Conservation (phyloP, 768 basidiomycete genomes). For the Suillus weaverae region DNA sequence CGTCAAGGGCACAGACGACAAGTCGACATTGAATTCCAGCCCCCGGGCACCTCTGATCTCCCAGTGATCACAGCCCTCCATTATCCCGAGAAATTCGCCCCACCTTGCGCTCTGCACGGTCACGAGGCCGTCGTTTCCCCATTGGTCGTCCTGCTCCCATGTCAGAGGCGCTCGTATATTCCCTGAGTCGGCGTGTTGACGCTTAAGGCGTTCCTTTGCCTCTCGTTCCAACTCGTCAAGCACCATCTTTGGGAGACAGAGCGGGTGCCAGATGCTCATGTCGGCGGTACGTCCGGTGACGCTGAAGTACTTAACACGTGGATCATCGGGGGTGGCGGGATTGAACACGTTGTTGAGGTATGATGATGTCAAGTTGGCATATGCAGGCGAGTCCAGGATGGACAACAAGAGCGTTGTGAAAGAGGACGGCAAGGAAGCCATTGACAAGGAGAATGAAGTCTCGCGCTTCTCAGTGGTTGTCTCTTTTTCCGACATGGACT, state of each 20-base stretch:
- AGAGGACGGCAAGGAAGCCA: conserved; percentile 72
- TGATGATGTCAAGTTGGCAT: conserved; percentile 85
- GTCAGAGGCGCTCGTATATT: conserved; percentile 27
- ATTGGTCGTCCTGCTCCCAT: conserved; percentile 53
- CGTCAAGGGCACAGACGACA: conserved; percentile 50
- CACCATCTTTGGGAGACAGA: conserved; percentile 96
- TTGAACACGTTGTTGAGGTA: conserved; percentile 84
- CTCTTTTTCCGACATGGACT: background rate
- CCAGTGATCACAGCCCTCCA: conserved; percentile 96
- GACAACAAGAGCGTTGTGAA: conserved; percentile 87
- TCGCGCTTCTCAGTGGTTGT: conserved; percentile 28
- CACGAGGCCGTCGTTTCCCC: conserved; percentile 93
- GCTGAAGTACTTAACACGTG: conserved; percentile 87
- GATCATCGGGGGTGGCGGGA: conserved; percentile 75
- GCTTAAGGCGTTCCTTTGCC: conserved; percentile 46
- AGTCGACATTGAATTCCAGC: conserved; percentile 62
- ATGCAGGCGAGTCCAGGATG: conserved; percentile 93
- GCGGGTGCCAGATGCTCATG: conserved; percentile 84
- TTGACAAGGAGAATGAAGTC: conserved; percentile 43
- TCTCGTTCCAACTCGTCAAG: conserved; percentile 80
- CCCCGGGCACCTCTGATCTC: conserved; percentile 89
- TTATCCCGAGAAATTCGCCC: conserved; percentile 91
- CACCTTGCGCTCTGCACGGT: conserved; percentile 90
- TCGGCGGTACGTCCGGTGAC: conserved; percentile 75
- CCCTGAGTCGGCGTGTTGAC: conserved; percentile 32